Percentiles rank a stretch among this genome's conserved stretches.
phyloP scores from a whole-genome alignment of 2,329 filamentous ascomycete species.

The Drechslerella stenobrocha region DNA sequence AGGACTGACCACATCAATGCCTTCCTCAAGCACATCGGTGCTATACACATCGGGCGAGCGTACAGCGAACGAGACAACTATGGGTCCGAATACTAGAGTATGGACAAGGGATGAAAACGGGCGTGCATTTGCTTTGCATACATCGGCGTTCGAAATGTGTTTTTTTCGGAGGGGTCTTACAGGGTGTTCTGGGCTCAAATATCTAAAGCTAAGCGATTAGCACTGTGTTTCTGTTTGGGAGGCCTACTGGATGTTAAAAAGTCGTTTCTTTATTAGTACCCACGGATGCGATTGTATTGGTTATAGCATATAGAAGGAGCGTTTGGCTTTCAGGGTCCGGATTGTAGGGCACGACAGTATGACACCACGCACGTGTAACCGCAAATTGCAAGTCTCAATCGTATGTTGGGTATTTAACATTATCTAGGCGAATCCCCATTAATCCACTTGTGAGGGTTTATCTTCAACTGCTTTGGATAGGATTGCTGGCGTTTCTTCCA shows the following conservation, averaged over 20 bases:
- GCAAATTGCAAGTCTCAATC: too few species aligned
- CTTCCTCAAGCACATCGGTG: slow-evolving; percentile 38
- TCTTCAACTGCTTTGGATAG: slow-evolving; percentile 12
- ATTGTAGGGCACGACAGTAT: background rate
- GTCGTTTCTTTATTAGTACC: background rate
- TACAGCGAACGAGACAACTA: slow-evolving; percentile 43
- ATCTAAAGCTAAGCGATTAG: slow-evolving; percentile 6
- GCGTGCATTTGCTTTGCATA: background rate
- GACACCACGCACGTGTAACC: background rate
- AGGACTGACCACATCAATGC: slow-evolving; percentile 28
- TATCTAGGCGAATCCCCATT: background rate
- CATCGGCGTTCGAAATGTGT: background rate
- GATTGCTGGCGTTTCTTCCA: slow-evolving; percentile 51
- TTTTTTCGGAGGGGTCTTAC: background rate
- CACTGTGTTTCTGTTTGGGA: background rate
- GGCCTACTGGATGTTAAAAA: background rate
- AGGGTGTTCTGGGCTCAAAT: too few species aligned
- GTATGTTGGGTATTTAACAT: background rate
- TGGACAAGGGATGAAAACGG: background rate
- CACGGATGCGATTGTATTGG: background rate
- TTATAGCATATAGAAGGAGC: background rate
- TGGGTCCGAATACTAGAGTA: slow-evolving; percentile 18
- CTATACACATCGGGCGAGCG: slow-evolving; percentile 19
- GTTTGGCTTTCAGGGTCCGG: background rate
- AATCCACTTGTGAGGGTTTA: slow-evolving; percentile 10